Evolutionary conservation across 495 filamentous ascomycete species (phyloP).

Genomic region (Tuber aestivum): DNA sequence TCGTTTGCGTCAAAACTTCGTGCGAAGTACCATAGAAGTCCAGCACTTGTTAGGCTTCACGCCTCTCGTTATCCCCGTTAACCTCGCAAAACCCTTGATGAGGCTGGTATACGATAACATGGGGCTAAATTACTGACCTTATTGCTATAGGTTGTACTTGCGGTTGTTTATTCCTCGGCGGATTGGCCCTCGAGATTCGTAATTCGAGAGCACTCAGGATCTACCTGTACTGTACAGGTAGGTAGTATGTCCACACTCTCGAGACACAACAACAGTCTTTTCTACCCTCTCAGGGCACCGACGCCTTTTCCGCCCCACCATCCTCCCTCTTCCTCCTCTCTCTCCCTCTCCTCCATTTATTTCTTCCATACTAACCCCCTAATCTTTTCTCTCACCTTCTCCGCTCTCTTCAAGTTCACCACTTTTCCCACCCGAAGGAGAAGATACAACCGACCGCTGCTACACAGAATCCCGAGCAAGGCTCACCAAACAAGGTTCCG

Average conservation of each 20-base stretch:
- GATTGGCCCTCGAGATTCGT: conserved; percentile 35
- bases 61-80: neutral
- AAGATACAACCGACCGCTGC: neutral
- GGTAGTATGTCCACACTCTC: conserved; percentile 15
- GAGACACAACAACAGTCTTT: conserved; percentile 35
- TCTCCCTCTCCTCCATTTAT: conserved; percentile 1
- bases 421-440: neutral
- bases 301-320: conserved; percentile 32
- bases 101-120: neutral
- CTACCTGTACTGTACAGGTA: conserved; percentile 6
- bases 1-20: neutral
- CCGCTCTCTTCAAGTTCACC: neutral
- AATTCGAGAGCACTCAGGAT: conserved; percentile 22
- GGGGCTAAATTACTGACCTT: conserved; percentile 10
- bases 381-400: neutral
- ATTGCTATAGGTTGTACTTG: conserved; percentile 26
- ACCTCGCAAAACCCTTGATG: neutral
- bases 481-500: neutral
- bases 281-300: conserved; percentile 24
- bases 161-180: conserved; percentile 37
- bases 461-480: neutral
- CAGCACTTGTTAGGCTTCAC: neutral
- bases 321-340: conserved; percentile 8
- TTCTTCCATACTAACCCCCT: conserved; percentile 8
- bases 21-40: neutral